These are phyloP conservation scores for Nyctanthes arbortristis DNA, from an alignment of 257 asterid genomes.

Conservation along the genomic window DNA sequence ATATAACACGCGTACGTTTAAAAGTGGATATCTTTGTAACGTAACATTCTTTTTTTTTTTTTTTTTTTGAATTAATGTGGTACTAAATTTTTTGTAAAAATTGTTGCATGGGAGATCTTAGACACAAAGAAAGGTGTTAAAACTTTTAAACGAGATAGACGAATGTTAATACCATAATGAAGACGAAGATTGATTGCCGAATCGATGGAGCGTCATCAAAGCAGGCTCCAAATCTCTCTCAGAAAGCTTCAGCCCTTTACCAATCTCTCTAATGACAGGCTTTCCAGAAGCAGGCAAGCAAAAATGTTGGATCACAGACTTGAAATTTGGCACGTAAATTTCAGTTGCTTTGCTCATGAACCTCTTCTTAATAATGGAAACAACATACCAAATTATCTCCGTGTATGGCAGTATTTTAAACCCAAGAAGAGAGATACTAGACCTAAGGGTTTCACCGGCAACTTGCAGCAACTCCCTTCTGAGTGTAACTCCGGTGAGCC, in stretches of 20 bases:
- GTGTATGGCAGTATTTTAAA: constrained; percentile 48
- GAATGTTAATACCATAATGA: constrained; percentile 62
- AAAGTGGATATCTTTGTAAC: no score
- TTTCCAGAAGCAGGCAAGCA: constrained; percentile 79
- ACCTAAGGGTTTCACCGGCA: constrained; percentile 66
- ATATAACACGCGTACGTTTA: no score
- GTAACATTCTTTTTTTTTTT: no score
- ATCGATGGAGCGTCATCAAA: constrained; percentile 65
- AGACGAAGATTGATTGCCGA: constrained; percentile 71
- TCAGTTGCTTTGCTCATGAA: constrained; percentile 42
- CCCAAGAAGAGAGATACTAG: constrained; percentile 62
- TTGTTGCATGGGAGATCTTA: no score
- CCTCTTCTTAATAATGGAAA: constrained; percentile 42
- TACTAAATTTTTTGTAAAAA: no score
- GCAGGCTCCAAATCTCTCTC: constrained; percentile 60
- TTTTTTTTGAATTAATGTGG: no score
- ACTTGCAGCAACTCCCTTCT: constrained; percentile 61
- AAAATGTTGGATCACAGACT: constrained; percentile 66
- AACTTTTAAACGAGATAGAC: not conserved
- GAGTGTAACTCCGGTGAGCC: constrained; percentile 69
- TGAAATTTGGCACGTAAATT: constrained; percentile 68
- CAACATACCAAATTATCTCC: constrained; percentile 42
- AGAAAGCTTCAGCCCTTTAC: constrained; percentile 49
- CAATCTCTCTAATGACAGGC: constrained; percentile 65
- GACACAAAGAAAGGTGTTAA: not conserved